Evolutionary conservation across 768 basidiomycete genomes (phyloP), one percentile per base, ranked within the genome.

Genomic region (Psilocybe cubensis): DNA sequence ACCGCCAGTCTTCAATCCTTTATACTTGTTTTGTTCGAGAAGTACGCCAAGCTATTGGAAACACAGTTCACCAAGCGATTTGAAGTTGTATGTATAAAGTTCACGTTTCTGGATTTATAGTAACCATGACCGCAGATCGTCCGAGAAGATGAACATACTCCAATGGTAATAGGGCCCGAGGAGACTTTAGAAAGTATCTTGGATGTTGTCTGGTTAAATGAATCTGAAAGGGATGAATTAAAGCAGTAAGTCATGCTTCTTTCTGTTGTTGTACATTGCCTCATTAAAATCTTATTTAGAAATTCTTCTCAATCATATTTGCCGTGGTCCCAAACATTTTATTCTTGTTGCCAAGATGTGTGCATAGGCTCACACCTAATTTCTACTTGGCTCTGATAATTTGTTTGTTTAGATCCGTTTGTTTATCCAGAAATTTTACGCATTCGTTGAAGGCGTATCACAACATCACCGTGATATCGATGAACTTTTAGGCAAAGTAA

Each of bases 271-370:
- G 21, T 3, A 9, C 10, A 9, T 40, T 18, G 20, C 25, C 8
- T 3, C 3, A 43, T 41, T 31, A 46, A 14, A 59, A 29, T 62
- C 27, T 42, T 25, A 54, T 33, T 25, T 43, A 93, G 94, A 66
- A 78, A 76, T 52, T 64, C 81, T 7, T 73, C 88, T 52, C 94
- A 95, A 4, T 76, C 88, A 55, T 78, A 79, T 24, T 78, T 99
- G 38, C 95, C 97, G 1, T 99, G 96, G 92, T 98, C 96, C 0
- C 89, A 92, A 69, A 91, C 92, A 1, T 98, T 98, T 72, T 92
- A 94, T 64, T 77, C 91, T n/a, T 96, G 93, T 66, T 98, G 96
- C 69, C 90, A 92, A 77, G 86, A 92, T 67, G 92, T 92, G 70
- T 25, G 79, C 58, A 29, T 56, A 18, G 10, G n/a, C 38, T 42